Evolutionary conservation across 805 yeast genomes (phyloP), one percentile per base, ranked within the genome.

Genomic region (Clavispora phyllophila): DNA sequence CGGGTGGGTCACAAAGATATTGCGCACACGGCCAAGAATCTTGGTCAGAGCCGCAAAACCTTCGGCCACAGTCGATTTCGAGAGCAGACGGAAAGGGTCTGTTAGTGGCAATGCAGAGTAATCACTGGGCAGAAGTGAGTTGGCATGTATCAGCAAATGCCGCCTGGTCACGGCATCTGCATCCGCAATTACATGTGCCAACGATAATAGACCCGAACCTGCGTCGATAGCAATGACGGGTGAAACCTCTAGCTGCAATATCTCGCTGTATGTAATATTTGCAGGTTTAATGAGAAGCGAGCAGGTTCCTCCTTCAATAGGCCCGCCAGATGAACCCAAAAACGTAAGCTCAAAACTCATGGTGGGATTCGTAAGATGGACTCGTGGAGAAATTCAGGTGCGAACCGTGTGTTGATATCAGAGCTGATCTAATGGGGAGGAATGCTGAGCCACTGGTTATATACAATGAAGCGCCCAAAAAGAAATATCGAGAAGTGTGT

Each of bases 261-360:
- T 60, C n/a, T 49, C 44, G 13, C 22, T 5, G 55, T 76, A 81
- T 1, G 74, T 49, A 3, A 72, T 43, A 5, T 54, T 32, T 2
- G 72, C 54, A 0, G 88, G 81, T 54, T 86, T 84, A 15, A 89
- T 50, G 41, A 89, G 63, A 45, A 81, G 75, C 2, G 87, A 72
- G 49, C 91, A 87, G 3, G 84, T 86, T 14, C 72, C 65, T 6
- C 81, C 76, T 25, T 86, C 93, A 10, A 81, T 57, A 0, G 96
- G 96, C 2, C 96, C 96, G 6, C 96, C 96, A 2, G 87, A 76
- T 19, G 86, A 76, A 6, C 96, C 96, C 47, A 85, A 63, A 20
- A 83, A 75, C 1, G 84, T 78, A 15, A 85, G 51, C 46, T 83
- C 86, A 55, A 82, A 82, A 23, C 58, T 49, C 70, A 64, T 61